These are phyloP conservation scores for Secale cereale DNA, from an alignment of 176 grass and related monocot species.

Conservation along the genomic window DNA sequence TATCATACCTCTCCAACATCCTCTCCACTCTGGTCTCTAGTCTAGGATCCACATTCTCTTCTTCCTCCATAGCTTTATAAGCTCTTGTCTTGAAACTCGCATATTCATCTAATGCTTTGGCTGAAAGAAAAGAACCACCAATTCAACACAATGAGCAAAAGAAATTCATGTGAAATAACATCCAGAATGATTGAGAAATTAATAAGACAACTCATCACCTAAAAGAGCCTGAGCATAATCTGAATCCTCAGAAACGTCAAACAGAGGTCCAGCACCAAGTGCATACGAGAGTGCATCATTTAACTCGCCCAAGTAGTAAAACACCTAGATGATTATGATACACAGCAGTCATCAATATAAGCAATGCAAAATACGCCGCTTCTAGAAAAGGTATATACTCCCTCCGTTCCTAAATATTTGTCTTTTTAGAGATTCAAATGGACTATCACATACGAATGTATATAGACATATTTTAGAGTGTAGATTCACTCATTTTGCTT, in stretches of 20 bases:
- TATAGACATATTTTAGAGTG: no score
- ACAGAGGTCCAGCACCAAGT: slow-evolving; percentile 93
- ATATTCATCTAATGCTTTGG: slow-evolving; percentile 95
- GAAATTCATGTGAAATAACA: not conserved
- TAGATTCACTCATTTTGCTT: no score
- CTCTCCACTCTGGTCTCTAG: slow-evolving; percentile 93
- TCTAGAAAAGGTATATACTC: slow-evolving; percentile 1
- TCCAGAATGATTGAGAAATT: slow-evolving; percentile 9
- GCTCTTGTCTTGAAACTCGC: slow-evolving; percentile 67
- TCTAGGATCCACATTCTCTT: slow-evolving; percentile 74
- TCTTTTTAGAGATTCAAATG: no score
- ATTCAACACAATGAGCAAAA: slow-evolving; percentile 22
- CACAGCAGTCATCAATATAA: slow-evolving; percentile 3
- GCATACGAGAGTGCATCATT: slow-evolving; percentile 92
- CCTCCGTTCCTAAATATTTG: no score
- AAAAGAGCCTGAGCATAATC: slow-evolving; percentile 91
- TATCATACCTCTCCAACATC: slow-evolving; percentile 86
- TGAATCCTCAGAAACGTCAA: slow-evolving; percentile 93
- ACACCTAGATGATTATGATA: slow-evolving; percentile 65
- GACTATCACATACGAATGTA: no score
- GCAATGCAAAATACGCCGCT: not conserved
- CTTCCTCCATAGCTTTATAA: slow-evolving; percentile 60
- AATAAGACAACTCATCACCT: slow-evolving; percentile 45
- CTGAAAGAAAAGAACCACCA: slow-evolving; percentile 42
- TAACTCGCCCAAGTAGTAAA: slow-evolving; percentile 93